These are phyloP conservation scores for Lactarius tabidus DNA, from an alignment of 768 basidiomycete genomes.

Conservation along the genomic window DNA sequence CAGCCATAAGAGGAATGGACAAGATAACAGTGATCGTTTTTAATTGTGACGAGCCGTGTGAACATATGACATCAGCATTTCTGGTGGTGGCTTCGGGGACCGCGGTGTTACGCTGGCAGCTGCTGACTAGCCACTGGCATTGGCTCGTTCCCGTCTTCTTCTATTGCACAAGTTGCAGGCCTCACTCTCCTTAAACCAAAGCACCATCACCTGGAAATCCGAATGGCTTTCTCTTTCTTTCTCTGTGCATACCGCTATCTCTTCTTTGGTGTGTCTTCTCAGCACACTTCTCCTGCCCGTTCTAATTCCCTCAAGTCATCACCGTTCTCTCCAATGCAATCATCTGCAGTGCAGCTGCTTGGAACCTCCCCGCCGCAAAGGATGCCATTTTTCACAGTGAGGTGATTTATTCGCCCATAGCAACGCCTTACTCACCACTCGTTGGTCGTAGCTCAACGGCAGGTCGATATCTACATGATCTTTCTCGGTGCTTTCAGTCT, in stretches of 20 bases:
- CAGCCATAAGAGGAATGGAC: conserved; percentile 1
- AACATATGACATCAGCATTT: background rate
- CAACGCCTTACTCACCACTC: background rate
- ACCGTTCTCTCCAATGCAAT: conserved; percentile 21
- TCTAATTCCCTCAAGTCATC: conserved; percentile 6
- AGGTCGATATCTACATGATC: conserved; percentile 23
- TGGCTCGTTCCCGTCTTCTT: background rate
- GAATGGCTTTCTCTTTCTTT: background rate
- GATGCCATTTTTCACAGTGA: conserved; percentile 9
- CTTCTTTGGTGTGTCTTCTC: conserved; percentile 9
- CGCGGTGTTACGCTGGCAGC: background rate
- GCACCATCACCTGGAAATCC: background rate
- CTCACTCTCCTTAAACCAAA: conserved; percentile 7
- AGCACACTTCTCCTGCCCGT: background rate
- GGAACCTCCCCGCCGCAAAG: conserved; percentile 21
- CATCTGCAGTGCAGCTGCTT: conserved; percentile 26
- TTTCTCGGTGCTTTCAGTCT: conserved; percentile 26
- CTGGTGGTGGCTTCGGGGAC: background rate
- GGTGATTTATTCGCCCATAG: background rate
- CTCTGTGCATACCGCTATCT: conserved; percentile 5
- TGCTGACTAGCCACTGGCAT: background rate
- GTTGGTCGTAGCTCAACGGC: conserved; percentile 1
- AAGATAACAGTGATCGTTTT: background rate
- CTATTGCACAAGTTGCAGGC: conserved; percentile 10
- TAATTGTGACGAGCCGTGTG: background rate